Evolutionary conservation across 208 protist genomes (phyloP).

Genomic region (Acanthamoeba sp.): DNA sequence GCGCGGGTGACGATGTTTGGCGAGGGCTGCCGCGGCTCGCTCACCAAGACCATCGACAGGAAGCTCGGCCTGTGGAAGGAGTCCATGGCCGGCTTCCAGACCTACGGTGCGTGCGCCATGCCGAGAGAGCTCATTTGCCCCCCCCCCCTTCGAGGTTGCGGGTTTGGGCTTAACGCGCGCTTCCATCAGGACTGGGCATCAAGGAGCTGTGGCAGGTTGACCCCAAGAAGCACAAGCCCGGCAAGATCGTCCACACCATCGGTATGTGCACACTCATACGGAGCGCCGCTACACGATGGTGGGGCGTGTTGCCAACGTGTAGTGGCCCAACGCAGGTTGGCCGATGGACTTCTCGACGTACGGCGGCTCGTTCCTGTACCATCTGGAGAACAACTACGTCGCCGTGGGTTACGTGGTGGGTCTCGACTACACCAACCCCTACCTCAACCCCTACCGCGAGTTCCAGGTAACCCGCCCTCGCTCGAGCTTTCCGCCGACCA

Average conservation of each 20-base stretch:
- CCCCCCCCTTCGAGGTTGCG: no score
- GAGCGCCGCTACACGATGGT: no score
- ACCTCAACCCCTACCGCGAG: conserved; percentile 96
- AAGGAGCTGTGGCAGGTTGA: conserved; percentile 97
- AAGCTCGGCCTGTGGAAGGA: conserved; percentile 86
- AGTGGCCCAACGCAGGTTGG: conserved; percentile 90
- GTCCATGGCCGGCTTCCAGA: conserved; percentile 43
- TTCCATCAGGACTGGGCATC: conserved; percentile 97
- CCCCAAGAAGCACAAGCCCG: conserved; percentile 91
- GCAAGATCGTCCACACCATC: conserved; percentile 95
- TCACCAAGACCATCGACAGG: conserved; percentile 94
- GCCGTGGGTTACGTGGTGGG: conserved; percentile 97
- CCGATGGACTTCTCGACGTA: conserved; percentile 95
- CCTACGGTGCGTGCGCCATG: conserved; percentile 23
- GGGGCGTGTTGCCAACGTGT: no score
- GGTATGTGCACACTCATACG: no score
- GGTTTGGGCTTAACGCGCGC: no score
- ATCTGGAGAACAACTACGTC: conserved; percentile 94
- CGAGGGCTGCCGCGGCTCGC: conserved; percentile 97
- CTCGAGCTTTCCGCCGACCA: no score
- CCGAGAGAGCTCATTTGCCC: no score
- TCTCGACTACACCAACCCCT: conserved; percentile 98
- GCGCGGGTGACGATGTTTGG: conserved; percentile 97
- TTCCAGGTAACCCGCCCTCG: conserved; percentile 90
- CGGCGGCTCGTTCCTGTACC: conserved; percentile 98